phyloP scores from a whole-genome alignment of 2,329 filamentous ascomycete genomes.

The Proliferodiscus dingleyae region DNA sequence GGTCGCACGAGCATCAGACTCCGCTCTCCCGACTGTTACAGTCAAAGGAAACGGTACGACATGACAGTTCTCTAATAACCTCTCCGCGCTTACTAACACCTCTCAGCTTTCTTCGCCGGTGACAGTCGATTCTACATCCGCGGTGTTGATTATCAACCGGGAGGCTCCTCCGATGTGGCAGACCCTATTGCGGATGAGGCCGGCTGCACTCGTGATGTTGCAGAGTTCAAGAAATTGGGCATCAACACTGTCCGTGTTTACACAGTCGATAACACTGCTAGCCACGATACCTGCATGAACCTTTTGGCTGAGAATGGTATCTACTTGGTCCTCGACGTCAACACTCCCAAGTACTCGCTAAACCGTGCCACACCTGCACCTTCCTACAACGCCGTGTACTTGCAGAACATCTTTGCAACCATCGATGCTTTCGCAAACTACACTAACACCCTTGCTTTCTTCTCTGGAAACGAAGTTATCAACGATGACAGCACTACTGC shows the following conservation, averaged over 20 bases:
- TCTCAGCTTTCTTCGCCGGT: constrained; percentile 30
- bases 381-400: constrained; percentile 66
- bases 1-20: constrained; percentile 17
- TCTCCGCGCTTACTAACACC: neutral
- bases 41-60: constrained; percentile 26
- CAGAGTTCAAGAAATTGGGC: constrained; percentile 62
- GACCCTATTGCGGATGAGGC: constrained; percentile 60
- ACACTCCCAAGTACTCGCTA: constrained; percentile 65
- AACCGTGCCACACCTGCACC: constrained; percentile 53
- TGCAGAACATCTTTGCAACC: constrained; percentile 69
- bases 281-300: constrained; percentile 67
- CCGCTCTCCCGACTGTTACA: constrained; percentile 21
- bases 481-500: constrained; percentile 47
- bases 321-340: constrained; percentile 68
- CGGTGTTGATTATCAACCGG: constrained; percentile 59
- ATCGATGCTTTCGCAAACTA: constrained; percentile 64
- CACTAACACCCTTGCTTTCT: constrained; percentile 62
- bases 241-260: constrained; percentile 71
- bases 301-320: constrained; percentile 63
- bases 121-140: constrained; percentile 49
- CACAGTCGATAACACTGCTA: constrained; percentile 63
- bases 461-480: constrained; percentile 57
- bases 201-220: constrained; percentile 60
- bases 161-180: constrained; percentile 37
- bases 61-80: neutral